These are phyloP conservation scores for Puccinia novopanici DNA, from an alignment of 1,284 basidiomycete genomes.

Conservation along the genomic window DNA sequence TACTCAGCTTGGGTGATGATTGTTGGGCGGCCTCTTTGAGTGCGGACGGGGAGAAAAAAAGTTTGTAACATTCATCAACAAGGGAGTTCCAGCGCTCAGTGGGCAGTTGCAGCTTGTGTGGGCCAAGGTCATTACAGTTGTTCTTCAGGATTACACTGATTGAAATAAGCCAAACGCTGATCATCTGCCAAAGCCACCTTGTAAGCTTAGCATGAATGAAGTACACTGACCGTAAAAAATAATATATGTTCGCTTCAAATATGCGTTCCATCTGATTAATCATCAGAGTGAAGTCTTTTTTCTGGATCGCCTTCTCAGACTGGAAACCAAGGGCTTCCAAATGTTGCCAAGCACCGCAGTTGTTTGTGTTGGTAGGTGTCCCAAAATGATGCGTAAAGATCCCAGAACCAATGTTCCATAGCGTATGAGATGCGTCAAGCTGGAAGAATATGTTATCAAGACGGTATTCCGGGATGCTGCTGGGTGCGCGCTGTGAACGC, in stretches of 20 bases:
- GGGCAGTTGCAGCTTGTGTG: background rate
- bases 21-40: background rate
- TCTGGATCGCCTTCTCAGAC: too few species aligned
- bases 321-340: too few species aligned
- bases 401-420: too few species aligned
- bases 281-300: constrained; percentile 1
- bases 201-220: background rate
- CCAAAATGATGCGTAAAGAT: too few species aligned
- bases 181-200: too few species aligned
- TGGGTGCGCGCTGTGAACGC: background rate
- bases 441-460: constrained; percentile 9
- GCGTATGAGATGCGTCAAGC: too few species aligned
- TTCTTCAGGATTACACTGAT: constrained; percentile 1
- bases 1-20: background rate
- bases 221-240: background rate
- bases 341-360: too few species aligned
- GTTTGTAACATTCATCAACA: constrained; percentile 1
- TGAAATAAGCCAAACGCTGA: background rate
- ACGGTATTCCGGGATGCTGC: background rate
- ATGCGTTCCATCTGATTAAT: too few species aligned
- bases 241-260: constrained; percentile 5
- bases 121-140: background rate
- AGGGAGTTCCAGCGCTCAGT: background rate
- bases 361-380: too few species aligned
- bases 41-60: background rate